phyloP scores from a whole-genome alignment of 2,329 filamentous ascomycete genomes.

The Trichoderma sp. region DNA sequence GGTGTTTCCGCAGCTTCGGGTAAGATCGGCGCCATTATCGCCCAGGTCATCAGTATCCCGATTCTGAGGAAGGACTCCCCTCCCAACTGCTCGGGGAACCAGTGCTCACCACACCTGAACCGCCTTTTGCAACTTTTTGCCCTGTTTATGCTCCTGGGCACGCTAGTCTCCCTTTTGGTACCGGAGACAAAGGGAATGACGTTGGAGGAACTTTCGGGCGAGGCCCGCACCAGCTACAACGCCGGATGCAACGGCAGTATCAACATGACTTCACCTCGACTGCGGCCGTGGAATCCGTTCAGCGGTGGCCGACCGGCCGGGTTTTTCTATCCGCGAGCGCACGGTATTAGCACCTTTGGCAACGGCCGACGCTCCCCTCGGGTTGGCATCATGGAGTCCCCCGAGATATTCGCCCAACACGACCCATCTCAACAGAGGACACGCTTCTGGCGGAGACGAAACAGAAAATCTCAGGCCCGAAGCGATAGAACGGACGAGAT shows the following conservation, averaged over 20 bases:
- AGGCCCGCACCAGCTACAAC: slow-evolving; percentile 59
- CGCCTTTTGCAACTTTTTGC: slow-evolving; percentile 76
- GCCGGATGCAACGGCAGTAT: slow-evolving; percentile 51
- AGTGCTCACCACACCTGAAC: slow-evolving; percentile 60
- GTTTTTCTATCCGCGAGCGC: slow-evolving; percentile 44
- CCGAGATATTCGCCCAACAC: slow-evolving; percentile 34
- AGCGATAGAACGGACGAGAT: slow-evolving; percentile 34
- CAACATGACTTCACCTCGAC: slow-evolving; percentile 32
- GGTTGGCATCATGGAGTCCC: slow-evolving; percentile 44
- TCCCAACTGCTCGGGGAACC: slow-evolving; percentile 46
- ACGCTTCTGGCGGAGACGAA: slow-evolving; percentile 31
- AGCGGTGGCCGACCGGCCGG: slow-evolving; percentile 50
- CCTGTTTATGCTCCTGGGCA: slow-evolving; percentile 74
- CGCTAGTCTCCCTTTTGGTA: slow-evolving; percentile 66
- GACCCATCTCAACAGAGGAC: slow-evolving; percentile 25
- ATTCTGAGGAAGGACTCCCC: slow-evolving; percentile 56
- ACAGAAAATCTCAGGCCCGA: slow-evolving; percentile 28
- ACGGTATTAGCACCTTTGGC: slow-evolving; percentile 25
- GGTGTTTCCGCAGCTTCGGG: slow-evolving; percentile 65
- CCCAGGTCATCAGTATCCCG: slow-evolving; percentile 63
- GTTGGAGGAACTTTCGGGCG: slow-evolving; percentile 67
- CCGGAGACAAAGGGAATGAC: slow-evolving; percentile 75
- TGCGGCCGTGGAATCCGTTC: slow-evolving; percentile 46
- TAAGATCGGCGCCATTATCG: slow-evolving; percentile 66
- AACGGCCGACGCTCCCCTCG: slow-evolving; percentile 32